These are phyloP conservation scores for Candida glucosophila DNA, from an alignment of 1,139 yeast genomes.

Conservation along the genomic window DNA sequence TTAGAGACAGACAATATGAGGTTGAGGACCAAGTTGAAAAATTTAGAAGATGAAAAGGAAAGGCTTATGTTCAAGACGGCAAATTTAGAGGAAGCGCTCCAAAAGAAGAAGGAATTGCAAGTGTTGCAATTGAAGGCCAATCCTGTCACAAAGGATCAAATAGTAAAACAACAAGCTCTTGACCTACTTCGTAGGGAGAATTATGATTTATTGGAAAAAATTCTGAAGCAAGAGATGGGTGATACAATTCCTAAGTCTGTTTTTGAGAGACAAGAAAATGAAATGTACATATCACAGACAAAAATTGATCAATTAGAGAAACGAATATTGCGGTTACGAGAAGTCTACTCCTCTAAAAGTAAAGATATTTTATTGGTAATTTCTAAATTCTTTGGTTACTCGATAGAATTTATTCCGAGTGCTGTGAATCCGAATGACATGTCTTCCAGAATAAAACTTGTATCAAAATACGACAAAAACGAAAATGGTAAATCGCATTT, in stretches of 20 bases:
- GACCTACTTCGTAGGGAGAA: conserved; percentile 54
- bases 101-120: conserved; percentile 32
- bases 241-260: conserved; percentile 49
- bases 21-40: conserved; percentile 29
- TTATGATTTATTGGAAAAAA: conserved; percentile 33
- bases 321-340: conserved; percentile 49
- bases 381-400: conserved; percentile 63
- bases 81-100: conserved; percentile 14
- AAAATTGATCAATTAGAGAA: conserved; percentile 49
- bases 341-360: conserved; percentile 64
- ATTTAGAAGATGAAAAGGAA: conserved; percentile 23
- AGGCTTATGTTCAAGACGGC: conserved; percentile 25
- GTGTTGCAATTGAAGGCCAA: conserved; percentile 59
- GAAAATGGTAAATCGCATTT: conserved; percentile 21
- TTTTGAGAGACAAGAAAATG: conserved; percentile 56
- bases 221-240: conserved; percentile 8
- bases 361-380: conserved; percentile 64
- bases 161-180: conserved; percentile 47
- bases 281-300: conserved; percentile 38
- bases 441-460: conserved; percentile 49
- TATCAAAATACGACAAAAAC: conserved; percentile 40
- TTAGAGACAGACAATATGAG: conserved; percentile 37
- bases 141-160: conserved; percentile 61
- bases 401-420: conserved; percentile 58
- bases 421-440: conserved; percentile 46